Evolutionary conservation across 176 grass and related monocot genomes (phyloP), one percentile per base, ranked within the genome.

Genomic region (Ensete glaucum): DNA sequence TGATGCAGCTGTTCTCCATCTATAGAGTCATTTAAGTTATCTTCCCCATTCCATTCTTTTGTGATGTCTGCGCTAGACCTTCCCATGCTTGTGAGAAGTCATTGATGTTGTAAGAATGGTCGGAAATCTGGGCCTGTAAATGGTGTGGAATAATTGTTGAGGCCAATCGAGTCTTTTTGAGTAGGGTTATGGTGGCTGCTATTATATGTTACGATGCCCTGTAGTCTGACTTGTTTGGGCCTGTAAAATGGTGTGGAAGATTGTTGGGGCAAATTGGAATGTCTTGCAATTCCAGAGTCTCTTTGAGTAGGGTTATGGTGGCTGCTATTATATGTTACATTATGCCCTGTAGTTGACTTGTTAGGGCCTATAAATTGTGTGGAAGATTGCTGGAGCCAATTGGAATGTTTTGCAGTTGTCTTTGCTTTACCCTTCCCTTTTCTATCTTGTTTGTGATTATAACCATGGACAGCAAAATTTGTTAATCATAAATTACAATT

Each of bases 1-100:
- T 91, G 56, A 29, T 87, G 82, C 24, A 82, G 43, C 52, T 87
- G 57, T 91, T 91, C 77, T 82, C 80, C 9, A 87, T 87, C 62
- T 91, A 87, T 66, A 83, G 79, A 56, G 73, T 69, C 80, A 81
- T 81, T 71, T 91, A 80, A 91, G 75, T 53, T 83, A 9, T 50
- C 11, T 23, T 1, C 14, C 50, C 48, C 6, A 7, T 0, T 69
- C 14, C 34, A 76, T 66, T 15, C 22, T 66, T 19, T 77, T 19
- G 9, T 5, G n/a, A 11, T n/a, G 57, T 62, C 57, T 62, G 57
- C 57, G 19, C 17, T 0, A 62, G 57, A 62, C 57, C 57, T 62
- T n/a, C 20, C 57, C 57, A 62, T 62, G 57, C 57, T 62, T n/a
- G 20, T 21, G 17, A 0, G 4, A 43, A 43, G 34, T 43, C 34